Conservation (phyloP, 208 protist species). For the Trypanosoma grayi region DNA sequence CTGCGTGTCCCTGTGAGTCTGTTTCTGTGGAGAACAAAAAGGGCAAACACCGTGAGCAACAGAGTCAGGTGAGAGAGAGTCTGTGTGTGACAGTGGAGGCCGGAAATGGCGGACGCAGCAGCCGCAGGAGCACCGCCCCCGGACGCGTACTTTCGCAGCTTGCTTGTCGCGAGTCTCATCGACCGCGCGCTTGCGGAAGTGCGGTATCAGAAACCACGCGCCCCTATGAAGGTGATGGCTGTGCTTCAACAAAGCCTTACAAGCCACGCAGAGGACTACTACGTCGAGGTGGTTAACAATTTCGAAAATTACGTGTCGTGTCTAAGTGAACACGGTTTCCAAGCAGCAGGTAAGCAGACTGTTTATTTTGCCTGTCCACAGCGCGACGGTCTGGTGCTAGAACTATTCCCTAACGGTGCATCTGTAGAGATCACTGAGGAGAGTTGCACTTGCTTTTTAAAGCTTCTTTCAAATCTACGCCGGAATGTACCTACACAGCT, state of each 20-base stretch:
- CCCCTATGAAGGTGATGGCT: not conserved
- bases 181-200: not conserved
- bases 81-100: not conserved
- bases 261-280: conserved; percentile 9
- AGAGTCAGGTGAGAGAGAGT: not conserved
- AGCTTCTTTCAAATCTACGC: conserved; percentile 28
- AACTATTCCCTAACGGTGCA: conserved; percentile 58
- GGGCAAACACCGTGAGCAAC: too few species aligned
- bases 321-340: conserved; percentile 22
- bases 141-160: not conserved
- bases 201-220: not conserved
- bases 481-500: conserved; percentile 17
- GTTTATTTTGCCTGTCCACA: conserved; percentile 55
- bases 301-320: conserved; percentile 18
- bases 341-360: not conserved
- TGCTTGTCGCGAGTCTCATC: conserved; percentile 3
- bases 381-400: conserved; percentile 38
- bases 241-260: not conserved
- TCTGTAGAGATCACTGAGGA: conserved; percentile 43
- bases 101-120: not conserved
- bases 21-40: too few species aligned
- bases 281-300: conserved; percentile 1
- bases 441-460: conserved; percentile 48
- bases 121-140: not conserved
- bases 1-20: too few species aligned